Evolutionary conservation across 1,284 basidiomycete species (phyloP).

Genomic region (Fistulinella cinereoalba): DNA sequence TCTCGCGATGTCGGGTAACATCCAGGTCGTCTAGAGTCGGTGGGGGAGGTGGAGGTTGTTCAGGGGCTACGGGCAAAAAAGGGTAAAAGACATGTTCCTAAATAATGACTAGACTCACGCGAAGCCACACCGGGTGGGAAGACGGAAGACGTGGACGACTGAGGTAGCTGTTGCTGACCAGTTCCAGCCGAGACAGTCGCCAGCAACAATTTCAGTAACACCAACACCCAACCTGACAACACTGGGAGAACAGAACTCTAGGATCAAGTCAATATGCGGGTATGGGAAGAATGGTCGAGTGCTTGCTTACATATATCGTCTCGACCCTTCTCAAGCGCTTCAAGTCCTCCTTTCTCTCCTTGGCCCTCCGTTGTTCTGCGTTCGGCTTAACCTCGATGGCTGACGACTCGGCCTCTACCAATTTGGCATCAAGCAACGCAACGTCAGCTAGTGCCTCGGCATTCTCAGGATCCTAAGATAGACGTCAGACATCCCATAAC

Average conservation of each 20-base stretch:
- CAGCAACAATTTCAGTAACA: constrained; percentile 83
- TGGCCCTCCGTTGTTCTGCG: constrained; percentile 60
- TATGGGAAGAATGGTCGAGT: not conserved
- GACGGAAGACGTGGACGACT: constrained; percentile 57
- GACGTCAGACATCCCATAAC: constrained; percentile 1
- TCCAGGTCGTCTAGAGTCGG: constrained; percentile 94
- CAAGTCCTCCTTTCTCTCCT: constrained; percentile 72
- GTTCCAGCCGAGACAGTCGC: constrained; percentile 85
- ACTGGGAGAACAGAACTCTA: constrained; percentile 79
- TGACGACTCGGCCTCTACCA: constrained; percentile 62
- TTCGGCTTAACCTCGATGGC: constrained; percentile 52
- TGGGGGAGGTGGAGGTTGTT: constrained; percentile 64
- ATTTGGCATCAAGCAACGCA: constrained; percentile 66
- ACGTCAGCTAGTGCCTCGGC: constrained; percentile 66
- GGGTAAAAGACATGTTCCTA: constrained; percentile 2
- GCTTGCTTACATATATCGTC: constrained; percentile 76
- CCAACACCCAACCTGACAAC: constrained; percentile 84
- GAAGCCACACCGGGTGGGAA: constrained; percentile 71
- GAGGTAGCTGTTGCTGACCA: constrained; percentile 50
- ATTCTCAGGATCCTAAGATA: constrained; percentile 52
- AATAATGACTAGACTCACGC: constrained; percentile 44
- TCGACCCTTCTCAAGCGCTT: constrained; percentile 86
- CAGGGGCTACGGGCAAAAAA: constrained; percentile 45
- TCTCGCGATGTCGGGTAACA: constrained; percentile 93
- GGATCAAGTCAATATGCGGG: constrained; percentile 4